A percentile compares a stretch with the other conserved stretches of the same genome.
phyloP scores from a whole-genome alignment of 2,329 filamentous ascomycete species.

The Colletotrichum brevisporum region DNA sequence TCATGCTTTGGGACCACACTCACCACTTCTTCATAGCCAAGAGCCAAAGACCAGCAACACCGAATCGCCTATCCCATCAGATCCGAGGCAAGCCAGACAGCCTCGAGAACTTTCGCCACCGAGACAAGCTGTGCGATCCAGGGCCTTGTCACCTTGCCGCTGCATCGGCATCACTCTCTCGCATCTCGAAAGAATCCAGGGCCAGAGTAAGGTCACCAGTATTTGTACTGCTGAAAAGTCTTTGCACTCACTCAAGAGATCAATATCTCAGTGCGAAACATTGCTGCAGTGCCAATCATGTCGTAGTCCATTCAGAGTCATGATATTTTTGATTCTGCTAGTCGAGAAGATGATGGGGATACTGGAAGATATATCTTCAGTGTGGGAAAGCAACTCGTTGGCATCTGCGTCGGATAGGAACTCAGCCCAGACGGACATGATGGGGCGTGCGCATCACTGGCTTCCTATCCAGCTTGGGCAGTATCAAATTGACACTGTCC shows the following conservation, averaged over 20 bases:
- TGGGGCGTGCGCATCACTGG: constrained; percentile 10
- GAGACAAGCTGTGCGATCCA: neutral
- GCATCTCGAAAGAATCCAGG: constrained; percentile 8
- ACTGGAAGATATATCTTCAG: constrained; percentile 16
- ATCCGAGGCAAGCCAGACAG: neutral
- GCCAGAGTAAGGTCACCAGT: constrained; percentile 2
- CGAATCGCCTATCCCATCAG: no score
- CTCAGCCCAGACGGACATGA: neutral
- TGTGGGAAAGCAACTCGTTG: neutral
- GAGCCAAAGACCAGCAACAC: neutral
- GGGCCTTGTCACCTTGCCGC: neutral
- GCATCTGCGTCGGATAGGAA: neutral
- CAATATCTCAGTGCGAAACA: constrained; percentile 8
- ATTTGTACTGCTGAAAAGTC: constrained; percentile 8
- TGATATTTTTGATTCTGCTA: constrained; percentile 13
- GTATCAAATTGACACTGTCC: constrained; percentile 9
- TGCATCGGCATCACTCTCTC: constrained; percentile 9
- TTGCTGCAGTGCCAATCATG: constrained; percentile 4
- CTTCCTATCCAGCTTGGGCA: constrained; percentile 9
- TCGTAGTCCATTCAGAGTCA: constrained; percentile 17
- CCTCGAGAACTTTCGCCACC: neutral
- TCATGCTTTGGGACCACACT: neutral
- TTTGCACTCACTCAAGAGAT: constrained; percentile 2
- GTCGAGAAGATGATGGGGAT: constrained; percentile 16
- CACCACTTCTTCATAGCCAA: neutral